Evolutionary conservation across 2,329 filamentous ascomycete genomes (phyloP), one percentile per base, ranked within the genome.

Genomic region (Ceratocystis cubensis): DNA sequence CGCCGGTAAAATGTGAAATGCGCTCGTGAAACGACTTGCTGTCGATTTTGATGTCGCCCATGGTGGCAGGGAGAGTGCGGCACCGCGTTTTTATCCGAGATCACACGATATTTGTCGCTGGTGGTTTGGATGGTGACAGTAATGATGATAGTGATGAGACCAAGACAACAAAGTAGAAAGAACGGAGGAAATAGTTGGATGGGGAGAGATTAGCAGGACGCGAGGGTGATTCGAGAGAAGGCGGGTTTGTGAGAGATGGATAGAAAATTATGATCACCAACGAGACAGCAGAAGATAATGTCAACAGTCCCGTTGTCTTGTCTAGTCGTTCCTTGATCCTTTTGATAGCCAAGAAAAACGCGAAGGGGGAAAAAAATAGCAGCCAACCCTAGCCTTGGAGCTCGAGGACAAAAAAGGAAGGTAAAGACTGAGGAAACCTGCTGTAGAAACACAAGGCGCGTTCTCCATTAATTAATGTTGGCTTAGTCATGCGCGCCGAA

Each of bases 21-120:
- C 94, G 92, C 80, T 94, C 92, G 77, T 96, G 92, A 80, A 99
- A 99, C 75, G 86, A 81, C 77, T 88, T 87, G 80, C 88, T 89
- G 81, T 97, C 92, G 80, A 99, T 96, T 79, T 89, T 90, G 79
- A 99, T 96, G 78, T 95, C 89, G 74, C 81, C 82, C 84, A 85
- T 85, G 76, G 74, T 80, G 76, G 53, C 62, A 66, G 74, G 74
- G 73, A 71, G 73, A 71, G 73, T 30, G 53, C 53, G 28, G 53
- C 53, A 33, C 73, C 73, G 69, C 70, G 72, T 71, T 71, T 71
- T 71, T 69, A 68, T 68, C 48, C 56, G 22, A 15, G 50, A 28
- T 56, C 50, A 56, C 20, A 3, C 20, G 6, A 56, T 17, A 33
- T 33, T 13, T 30, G 53, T 59, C 13, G 22, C 53, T 20, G 28